phyloP scores from a whole-genome alignment of 1,284 basidiomycete genomes.

The Inonotus obliquus region DNA sequence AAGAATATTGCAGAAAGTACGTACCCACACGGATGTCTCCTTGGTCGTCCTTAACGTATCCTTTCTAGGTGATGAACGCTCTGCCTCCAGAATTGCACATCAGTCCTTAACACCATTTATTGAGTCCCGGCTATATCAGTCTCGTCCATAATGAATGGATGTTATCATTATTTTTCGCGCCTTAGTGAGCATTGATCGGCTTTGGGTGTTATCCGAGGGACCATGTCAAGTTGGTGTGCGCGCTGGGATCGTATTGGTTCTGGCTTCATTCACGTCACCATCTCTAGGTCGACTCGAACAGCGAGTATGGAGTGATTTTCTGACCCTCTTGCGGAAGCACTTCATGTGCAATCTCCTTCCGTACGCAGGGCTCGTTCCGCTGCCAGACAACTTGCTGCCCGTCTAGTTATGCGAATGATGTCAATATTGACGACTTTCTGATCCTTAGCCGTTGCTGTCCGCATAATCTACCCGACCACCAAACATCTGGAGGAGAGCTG shows the following conservation, averaged over 20 bases:
- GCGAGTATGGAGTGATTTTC: conserved; percentile 12
- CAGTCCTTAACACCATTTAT: neutral
- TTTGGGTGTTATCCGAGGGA: conserved; percentile 3
- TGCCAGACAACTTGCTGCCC: conserved; percentile 14
- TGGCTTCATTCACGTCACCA: conserved; percentile 9
- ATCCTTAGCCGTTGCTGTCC: no score
- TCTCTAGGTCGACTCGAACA: conserved; percentile 19
- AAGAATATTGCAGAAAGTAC: conserved; percentile 61
- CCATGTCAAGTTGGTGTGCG: conserved; percentile 16
- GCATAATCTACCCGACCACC: no score
- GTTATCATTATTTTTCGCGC: neutral
- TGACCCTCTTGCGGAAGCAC: neutral
- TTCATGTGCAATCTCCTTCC: neutral
- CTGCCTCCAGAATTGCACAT: conserved; percentile 13
- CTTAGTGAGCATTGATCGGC: neutral
- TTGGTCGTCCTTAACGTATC: neutral
- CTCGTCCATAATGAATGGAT: neutral
- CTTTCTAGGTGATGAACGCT: neutral
- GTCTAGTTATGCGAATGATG: no score
- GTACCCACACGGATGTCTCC: conserved; percentile 19
- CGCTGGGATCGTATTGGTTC: conserved; percentile 13
- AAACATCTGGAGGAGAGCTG: no score
- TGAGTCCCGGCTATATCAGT: neutral
- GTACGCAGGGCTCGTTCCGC: conserved; percentile 18
- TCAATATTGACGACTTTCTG: no score